Conservation (phyloP, 1,284 basidiomycete genomes). For the Phellinidium pouzarii region DNA sequence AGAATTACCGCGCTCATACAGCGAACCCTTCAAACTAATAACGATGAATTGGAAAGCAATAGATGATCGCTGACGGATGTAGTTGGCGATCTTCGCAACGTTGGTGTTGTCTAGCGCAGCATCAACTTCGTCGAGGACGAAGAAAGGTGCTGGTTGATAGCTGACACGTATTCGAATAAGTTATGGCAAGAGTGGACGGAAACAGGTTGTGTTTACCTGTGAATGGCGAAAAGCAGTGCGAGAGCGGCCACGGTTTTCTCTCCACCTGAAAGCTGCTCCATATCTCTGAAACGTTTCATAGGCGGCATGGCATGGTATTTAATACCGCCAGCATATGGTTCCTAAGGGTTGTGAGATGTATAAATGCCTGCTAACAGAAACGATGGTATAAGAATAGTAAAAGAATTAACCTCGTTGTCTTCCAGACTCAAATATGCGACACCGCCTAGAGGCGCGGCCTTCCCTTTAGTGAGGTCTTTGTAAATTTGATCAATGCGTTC, state of each 20-base stretch:
- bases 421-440: conserved; percentile 95
- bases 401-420: conserved; percentile 73
- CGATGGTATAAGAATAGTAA: conserved; percentile 1
- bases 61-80: conserved; percentile 77
- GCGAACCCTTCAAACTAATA: conserved; percentile 87
- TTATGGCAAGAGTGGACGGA: conserved; percentile 7
- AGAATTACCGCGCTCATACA: conserved; percentile 89
- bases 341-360: no score
- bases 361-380: not conserved
- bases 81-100: conserved; percentile 88
- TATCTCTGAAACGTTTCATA: conserved; percentile 98
- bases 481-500: conserved; percentile 93
- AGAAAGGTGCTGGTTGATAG: conserved; percentile 97
- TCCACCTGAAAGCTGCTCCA: conserved; percentile 97
- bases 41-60: conserved; percentile 92
- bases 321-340: conserved; percentile 93
- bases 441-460: conserved; percentile 88
- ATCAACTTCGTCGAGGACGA: conserved; percentile 97
- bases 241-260: conserved; percentile 98
- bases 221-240: conserved; percentile 93
- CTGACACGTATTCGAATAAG: conserved; percentile 33
- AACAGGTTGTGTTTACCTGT: conserved; percentile 51
- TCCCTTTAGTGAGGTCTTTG: conserved; percentile 96
- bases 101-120: conserved; percentile 96
- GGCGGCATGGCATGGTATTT: conserved; percentile 99